Percentiles rank a stretch among this genome's conserved stretches.
phyloP scores from a whole-genome alignment of 495 filamentous ascomycete species.

The Lophiotrema nucula region DNA sequence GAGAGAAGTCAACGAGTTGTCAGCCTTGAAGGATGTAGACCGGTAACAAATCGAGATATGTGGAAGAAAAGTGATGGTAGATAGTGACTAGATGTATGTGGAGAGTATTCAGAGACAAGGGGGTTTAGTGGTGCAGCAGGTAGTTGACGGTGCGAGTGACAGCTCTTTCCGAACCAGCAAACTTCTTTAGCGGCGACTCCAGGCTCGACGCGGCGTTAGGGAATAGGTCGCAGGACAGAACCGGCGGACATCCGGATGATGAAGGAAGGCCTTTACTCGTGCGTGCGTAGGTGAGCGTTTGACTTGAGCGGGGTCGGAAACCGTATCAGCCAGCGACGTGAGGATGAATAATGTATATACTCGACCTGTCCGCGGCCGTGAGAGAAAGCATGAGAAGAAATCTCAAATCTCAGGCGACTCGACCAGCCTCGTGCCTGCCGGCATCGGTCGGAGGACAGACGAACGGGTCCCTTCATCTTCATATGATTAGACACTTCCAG shows the following conservation, averaged over 20 bases:
- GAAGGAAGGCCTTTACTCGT: too few relatives aligned
- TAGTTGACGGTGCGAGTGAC: too few relatives aligned
- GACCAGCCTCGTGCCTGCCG: neutral
- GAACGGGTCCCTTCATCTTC: too few relatives aligned
- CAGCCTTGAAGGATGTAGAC: too few relatives aligned
- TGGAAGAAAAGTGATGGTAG: neutral
- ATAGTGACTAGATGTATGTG: too few relatives aligned
- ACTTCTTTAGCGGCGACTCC: neutral
- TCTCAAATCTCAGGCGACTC: neutral
- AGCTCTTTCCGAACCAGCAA: too few relatives aligned
- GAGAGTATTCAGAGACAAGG: too few relatives aligned
- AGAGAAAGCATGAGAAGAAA: neutral
- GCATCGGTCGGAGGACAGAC: conserved; percentile 4
- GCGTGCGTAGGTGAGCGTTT: neutral
- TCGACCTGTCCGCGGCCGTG: conserved; percentile 18
- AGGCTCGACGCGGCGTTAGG: neutral
- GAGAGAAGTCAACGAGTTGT: too few relatives aligned
- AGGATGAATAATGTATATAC: conserved; percentile 6
- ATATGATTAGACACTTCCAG: neutral
- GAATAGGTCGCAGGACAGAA: neutral
- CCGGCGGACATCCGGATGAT: too few relatives aligned
- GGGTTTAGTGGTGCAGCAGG: too few relatives aligned
- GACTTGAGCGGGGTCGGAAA: neutral
- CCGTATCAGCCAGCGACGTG: neutral
- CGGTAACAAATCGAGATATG: too few relatives aligned